phyloP scores from a whole-genome alignment of 306 rosid species.

The Herpetospermum pedunculosum region DNA sequence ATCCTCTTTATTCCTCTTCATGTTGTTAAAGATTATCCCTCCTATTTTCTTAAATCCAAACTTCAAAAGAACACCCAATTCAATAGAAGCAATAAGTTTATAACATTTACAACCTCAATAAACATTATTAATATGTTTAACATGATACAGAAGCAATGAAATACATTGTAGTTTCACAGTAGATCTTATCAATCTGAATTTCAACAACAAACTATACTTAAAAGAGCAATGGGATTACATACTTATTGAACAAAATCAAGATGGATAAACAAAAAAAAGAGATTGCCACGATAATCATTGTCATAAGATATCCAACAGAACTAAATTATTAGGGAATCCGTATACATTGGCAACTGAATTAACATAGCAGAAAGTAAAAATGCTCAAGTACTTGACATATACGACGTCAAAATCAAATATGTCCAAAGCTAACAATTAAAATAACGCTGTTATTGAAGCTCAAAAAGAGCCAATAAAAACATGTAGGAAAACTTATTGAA shows the following conservation, averaged over 20 bases:
- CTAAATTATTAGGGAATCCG: background rate
- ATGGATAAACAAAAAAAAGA: background rate
- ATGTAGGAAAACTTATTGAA: slow-evolving; percentile 1
- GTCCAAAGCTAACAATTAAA: background rate
- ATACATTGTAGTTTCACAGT: background rate
- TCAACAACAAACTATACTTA: background rate
- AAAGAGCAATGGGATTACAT: too few relatives aligned
- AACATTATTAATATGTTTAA: background rate
- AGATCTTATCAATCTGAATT: background rate
- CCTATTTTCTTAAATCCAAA: background rate
- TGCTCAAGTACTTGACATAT: slow-evolving; percentile 2
- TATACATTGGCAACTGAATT: background rate
- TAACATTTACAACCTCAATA: background rate
- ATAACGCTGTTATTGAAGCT: background rate
- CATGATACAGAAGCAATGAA: background rate
- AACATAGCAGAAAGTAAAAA: background rate
- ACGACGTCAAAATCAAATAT: background rate
- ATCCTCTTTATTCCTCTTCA: background rate
- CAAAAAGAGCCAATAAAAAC: background rate
- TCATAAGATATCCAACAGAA: background rate
- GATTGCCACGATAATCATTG: background rate
- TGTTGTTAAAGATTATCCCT: background rate
- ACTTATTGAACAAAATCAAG: background rate
- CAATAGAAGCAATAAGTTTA: background rate
- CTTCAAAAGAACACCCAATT: background rate